phyloP scores from a whole-genome alignment of 176 grass and related monocot species.

The Aegilops sharonensis region DNA sequence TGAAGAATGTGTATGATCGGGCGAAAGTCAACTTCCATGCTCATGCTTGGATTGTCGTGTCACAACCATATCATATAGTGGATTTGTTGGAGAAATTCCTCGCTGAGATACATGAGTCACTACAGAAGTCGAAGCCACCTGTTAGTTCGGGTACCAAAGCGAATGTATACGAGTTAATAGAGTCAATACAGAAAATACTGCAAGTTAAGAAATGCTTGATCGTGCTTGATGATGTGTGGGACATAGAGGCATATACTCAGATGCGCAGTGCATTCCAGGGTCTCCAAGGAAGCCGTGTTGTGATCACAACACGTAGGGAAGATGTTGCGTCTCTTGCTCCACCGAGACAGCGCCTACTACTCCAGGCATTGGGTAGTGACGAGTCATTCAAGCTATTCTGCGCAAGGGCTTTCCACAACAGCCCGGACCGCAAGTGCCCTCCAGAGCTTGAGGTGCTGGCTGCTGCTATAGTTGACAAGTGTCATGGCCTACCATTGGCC shows the following conservation, averaged over 20 bases:
- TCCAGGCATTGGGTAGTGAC: neutral
- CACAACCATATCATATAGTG: neutral
- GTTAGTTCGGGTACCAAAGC: accelerated
- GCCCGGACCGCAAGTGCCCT: neutral
- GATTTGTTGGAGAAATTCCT: neutral
- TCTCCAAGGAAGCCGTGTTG: neutral
- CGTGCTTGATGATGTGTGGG: neutral
- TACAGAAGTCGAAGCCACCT: neutral
- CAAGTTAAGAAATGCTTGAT: neutral
- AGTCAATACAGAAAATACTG: neutral
- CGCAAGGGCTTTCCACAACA: neutral
- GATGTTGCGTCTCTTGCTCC: neutral
- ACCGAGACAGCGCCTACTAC: neutral
- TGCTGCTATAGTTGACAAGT: neutral
- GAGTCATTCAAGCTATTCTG: neutral
- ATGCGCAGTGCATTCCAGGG: neutral
- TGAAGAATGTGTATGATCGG: slow-evolving; percentile 39
- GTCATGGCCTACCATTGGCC: neutral
- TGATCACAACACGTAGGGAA: neutral
- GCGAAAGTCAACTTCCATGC: slow-evolving; percentile 13
- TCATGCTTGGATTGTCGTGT: neutral
- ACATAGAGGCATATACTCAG: neutral
- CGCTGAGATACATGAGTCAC: neutral
- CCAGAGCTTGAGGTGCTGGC: neutral
- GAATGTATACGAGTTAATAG: neutral